Conservation (phyloP, 2,329 filamentous ascomycete species). For the Aspergillus costaricaensis region DNA sequence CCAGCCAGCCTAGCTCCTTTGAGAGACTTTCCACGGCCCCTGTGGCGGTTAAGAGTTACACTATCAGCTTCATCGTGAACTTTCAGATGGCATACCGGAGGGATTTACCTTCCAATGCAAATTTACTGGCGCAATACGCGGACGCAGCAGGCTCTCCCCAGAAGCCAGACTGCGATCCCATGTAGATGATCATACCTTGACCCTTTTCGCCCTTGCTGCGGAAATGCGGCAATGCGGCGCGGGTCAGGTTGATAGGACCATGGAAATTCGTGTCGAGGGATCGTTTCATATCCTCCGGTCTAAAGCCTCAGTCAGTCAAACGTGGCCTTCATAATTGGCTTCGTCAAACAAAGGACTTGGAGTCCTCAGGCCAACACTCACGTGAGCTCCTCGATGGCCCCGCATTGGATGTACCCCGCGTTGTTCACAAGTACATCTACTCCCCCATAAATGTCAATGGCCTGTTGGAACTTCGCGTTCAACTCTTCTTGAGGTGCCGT, state of each 20-base stretch:
- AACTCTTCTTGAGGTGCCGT: slow-evolving; percentile 21
- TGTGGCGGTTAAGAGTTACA: background rate
- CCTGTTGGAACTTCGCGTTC: slow-evolving; percentile 17
- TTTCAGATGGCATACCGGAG: no score
- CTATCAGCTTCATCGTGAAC: no score
- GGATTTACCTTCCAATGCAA: background rate
- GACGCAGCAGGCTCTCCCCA: background rate
- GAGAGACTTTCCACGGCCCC: slow-evolving; percentile 2
- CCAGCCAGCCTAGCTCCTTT: slow-evolving; percentile 3
- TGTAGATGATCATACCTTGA: slow-evolving; percentile 2
- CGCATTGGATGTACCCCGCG: slow-evolving; percentile 39
- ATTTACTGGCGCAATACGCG: background rate
- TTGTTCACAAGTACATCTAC: slow-evolving; percentile 51
- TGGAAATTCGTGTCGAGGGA: background rate
- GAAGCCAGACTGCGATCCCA: background rate
- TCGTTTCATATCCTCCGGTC: background rate
- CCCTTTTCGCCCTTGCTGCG: background rate
- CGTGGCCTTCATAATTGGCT: no score
- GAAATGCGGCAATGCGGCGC: background rate
- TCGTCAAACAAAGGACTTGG: background rate
- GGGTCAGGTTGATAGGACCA: background rate
- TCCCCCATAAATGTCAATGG: slow-evolving; percentile 21
- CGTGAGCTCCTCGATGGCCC: slow-evolving; percentile 29
- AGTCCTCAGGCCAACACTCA: slow-evolving; percentile 12
- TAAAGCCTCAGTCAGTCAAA: background rate